phyloP scores from a whole-genome alignment of 441 rosid genomes.

The Biscutella laevigata region DNA sequence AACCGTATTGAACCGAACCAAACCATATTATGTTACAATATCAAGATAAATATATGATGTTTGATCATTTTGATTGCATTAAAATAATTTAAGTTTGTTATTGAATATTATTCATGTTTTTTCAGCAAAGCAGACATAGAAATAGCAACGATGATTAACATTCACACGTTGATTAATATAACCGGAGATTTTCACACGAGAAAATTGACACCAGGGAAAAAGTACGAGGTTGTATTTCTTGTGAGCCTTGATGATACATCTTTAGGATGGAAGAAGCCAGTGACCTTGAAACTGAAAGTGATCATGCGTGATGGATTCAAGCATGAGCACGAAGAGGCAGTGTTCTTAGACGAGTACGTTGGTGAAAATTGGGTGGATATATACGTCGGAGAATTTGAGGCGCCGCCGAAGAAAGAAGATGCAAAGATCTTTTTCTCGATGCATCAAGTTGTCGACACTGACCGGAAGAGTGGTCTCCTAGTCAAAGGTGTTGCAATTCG shows the following conservation, averaged over 20 bases:
- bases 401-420: constrained; percentile 26
- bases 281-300: constrained; percentile 29
- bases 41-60: no score
- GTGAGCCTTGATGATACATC: no score
- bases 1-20: no score
- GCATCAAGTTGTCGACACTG: constrained; percentile 32
- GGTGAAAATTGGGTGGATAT: constrained; percentile 45
- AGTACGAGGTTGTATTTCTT: constrained; percentile 35
- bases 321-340: constrained; percentile 21
- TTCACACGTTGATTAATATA: constrained; percentile 26
- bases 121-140: constrained; percentile 2
- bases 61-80: neutral
- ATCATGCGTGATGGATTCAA: constrained; percentile 25
- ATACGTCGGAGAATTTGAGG: constrained; percentile 33
- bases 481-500: constrained; percentile 44
- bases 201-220: constrained; percentile 35
- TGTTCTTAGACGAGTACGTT: constrained; percentile 26
- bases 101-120: neutral
- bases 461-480: constrained; percentile 45
- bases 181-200: constrained; percentile 27
- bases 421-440: constrained; percentile 31
- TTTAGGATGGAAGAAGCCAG: constrained; percentile 43
- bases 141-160: constrained; percentile 31
- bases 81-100: neutral
- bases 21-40: no score